Evolutionary conservation across 768 basidiomycete genomes (phyloP), one percentile per base, ranked within the genome.

Genomic region (Phylloporus sp.): DNA sequence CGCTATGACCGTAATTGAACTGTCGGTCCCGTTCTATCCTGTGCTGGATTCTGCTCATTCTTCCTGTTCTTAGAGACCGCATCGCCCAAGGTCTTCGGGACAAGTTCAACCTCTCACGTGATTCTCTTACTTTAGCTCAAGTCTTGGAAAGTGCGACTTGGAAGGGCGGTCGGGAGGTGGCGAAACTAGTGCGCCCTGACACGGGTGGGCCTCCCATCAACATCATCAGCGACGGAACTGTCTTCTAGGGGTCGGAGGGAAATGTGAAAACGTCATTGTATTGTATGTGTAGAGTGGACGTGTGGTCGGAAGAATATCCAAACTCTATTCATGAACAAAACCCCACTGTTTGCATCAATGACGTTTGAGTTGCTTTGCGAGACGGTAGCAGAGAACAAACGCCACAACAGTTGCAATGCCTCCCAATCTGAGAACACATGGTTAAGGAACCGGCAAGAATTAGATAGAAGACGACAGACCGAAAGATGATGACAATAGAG

Each of bases 81-180:
- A 81, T 93, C 49, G 88, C 88, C 0, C 72, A 80, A 29, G 76
- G 76, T 15, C 84, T 97, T 53, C 83, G 90, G 40, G 59, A 65
- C 47, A 76, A 81, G 54, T 73, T 91, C 45, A 70, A 72, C 1
- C 65, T 88, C 23, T 71, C 72, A 0, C 57, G 67, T 3, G 72
- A 76, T 2, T 73, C 84, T 41, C 76, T 97, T 23, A 79, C 81
- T 0, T 79, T 95, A 8, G 86, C 93, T 0, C 95, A 97, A 66
- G 84, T 97, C 0, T 74, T 99, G 29, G 95, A 98, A 71, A 85
- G 86, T 45, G 95, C 94, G 2, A 98, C 94, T 0, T 99, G 95
- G 95, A 95, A 95, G 64, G 93, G 92, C 2, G 95, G 95, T 4
- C 76, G 95, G 5, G 92, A 95, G 70, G 90, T 97, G 34, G 95